Evolutionary conservation across 495 filamentous ascomycete genomes (phyloP).

Genomic region (Rostrohypoxylon terebratum): DNA sequence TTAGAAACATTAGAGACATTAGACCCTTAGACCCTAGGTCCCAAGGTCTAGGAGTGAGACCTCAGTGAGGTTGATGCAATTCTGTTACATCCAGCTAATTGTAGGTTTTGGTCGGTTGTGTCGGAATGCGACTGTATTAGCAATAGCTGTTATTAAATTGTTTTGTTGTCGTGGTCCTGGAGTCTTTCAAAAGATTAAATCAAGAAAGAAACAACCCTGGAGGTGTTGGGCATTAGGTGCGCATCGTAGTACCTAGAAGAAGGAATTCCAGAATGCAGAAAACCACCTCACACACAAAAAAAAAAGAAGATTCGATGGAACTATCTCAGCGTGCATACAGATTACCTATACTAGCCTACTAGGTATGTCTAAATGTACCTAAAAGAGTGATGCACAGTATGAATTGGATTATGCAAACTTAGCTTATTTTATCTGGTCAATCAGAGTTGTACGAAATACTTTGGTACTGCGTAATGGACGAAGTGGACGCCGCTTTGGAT

Average conservation of each 20-base stretch:
- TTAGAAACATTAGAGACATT: not conserved
- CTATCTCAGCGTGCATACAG: not conserved
- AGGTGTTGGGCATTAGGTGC: not conserved
- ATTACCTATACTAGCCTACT: too few species aligned
- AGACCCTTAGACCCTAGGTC: not conserved
- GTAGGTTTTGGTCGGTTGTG: constrained; percentile 14
- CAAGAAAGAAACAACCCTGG: not conserved
- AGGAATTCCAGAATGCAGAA: not conserved
- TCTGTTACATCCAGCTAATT: not conserved
- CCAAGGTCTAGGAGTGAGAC: constrained; percentile 2
- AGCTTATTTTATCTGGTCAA: constrained; percentile 22
- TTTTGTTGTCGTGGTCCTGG: too few species aligned
- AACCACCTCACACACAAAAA: not conserved
- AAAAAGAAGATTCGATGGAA: not conserved
- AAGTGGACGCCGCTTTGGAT: constrained; percentile 33
- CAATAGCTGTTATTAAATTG: not conserved
- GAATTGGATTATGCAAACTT: constrained; percentile 31
- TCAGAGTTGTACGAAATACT: constrained; percentile 20
- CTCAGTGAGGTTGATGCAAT: constrained; percentile 9
- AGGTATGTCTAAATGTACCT: not conserved
- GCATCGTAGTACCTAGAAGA: not conserved
- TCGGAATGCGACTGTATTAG: constrained; percentile 5
- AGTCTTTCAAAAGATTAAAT: too few species aligned
- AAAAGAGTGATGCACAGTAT: constrained; percentile 29
- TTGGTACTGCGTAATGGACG: constrained; percentile 35